phyloP scores from a whole-genome alignment of 495 filamentous ascomycete genomes.

The Margaritispora aquatica region DNA sequence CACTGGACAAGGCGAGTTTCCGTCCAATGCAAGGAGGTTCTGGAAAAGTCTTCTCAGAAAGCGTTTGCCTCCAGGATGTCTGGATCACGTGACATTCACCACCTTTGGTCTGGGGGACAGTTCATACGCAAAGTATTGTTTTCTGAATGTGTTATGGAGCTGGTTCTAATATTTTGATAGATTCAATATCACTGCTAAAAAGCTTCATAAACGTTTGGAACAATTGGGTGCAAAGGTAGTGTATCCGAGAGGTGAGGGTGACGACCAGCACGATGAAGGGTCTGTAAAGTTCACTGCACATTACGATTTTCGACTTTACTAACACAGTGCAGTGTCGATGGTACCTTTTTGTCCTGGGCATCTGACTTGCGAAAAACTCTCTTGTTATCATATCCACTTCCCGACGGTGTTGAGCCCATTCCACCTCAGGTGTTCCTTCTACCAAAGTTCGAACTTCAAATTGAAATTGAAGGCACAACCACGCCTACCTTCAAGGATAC shows the following conservation, averaged over 20 bases:
- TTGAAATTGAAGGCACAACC: not conserved
- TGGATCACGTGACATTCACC: conserved; percentile 63
- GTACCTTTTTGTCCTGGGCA: conserved; percentile 74
- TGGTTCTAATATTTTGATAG: conserved; percentile 32
- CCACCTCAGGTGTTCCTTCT: conserved; percentile 69
- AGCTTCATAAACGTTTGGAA: conserved; percentile 75
- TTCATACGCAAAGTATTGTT: conserved; percentile 74
- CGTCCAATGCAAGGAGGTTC: conserved; percentile 68
- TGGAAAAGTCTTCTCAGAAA: conserved; percentile 81
- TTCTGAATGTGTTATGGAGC: not conserved
- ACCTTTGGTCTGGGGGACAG: conserved; percentile 92
- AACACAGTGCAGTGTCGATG: conserved; percentile 56
- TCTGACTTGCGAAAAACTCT: conserved; percentile 56
- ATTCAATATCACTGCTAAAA: conserved; percentile 89
- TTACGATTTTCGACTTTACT: not conserved
- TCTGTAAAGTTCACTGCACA: conserved; percentile 26
- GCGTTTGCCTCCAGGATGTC: conserved; percentile 63
- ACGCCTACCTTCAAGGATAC: not conserved
- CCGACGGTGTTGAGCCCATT: conserved; percentile 58
- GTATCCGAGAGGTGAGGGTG: conserved; percentile 73
- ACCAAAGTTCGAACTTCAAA: conserved; percentile 68
- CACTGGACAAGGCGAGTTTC: conserved; percentile 91
- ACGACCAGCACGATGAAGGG: conserved; percentile 92
- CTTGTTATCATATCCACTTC: conserved; percentile 62
- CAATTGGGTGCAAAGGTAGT: conserved; percentile 82